phyloP scores from a whole-genome alignment of 2,329 filamentous ascomycete genomes.

The Cercospora sp. region DNA sequence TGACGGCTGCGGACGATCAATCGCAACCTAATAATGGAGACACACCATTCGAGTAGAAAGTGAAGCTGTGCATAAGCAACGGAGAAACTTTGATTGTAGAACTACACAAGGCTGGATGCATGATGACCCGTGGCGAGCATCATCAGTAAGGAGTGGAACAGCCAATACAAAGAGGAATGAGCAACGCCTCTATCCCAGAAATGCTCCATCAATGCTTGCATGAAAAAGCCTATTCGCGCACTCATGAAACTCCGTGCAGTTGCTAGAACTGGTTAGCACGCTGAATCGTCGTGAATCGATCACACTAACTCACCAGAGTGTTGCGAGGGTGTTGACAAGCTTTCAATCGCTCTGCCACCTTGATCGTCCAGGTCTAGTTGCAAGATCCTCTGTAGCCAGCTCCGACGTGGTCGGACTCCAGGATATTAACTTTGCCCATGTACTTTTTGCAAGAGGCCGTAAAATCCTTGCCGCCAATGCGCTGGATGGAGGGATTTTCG shows the following conservation, averaged over 20 bases:
- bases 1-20: too few relatives aligned
- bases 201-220: not conserved
- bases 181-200: not conserved
- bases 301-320: not conserved
- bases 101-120: not conserved
- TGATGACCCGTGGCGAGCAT: not conserved
- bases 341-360: not conserved
- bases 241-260: not conserved
- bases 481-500: not conserved
- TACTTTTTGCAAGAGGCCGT: not conserved
- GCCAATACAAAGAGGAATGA: not conserved
- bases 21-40: too few relatives aligned
- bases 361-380: not conserved
- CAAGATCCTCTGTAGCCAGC: not conserved
- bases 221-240: not conserved
- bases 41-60: too few relatives aligned
- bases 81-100: not conserved
- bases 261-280: not conserved
- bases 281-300: not conserved
- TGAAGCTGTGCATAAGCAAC: too few relatives aligned
- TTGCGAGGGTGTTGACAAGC: not conserved
- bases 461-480: not conserved
- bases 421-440: too few relatives aligned
- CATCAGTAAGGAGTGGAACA: not conserved
- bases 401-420: not conserved